Conservation (phyloP, 2,329 filamentous ascomycete species). For the Talaromyces sp. region DNA sequence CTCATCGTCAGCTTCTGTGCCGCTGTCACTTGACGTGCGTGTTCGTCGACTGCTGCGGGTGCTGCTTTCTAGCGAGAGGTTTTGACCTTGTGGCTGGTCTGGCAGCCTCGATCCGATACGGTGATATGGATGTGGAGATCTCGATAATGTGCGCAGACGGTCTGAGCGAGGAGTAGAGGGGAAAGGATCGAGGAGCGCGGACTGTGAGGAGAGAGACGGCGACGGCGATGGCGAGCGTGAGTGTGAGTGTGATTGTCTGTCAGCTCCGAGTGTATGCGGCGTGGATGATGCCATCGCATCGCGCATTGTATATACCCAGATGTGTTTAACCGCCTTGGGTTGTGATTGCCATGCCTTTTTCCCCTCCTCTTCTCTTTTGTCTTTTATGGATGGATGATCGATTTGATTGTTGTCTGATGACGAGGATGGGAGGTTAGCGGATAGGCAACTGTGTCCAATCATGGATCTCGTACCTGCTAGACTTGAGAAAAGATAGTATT, state of each 20-base stretch:
- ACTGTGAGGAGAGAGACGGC: not conserved
- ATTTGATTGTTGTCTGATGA: not conserved
- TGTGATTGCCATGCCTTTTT: not conserved
- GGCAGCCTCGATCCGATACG: slow-evolving; percentile 50
- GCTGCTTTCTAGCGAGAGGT: slow-evolving; percentile 26
- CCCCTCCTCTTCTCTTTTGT: not conserved
- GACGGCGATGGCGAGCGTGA: not conserved
- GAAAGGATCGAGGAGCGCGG: slow-evolving; percentile 49
- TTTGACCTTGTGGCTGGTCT: slow-evolving; percentile 32
- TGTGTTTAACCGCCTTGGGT: not conserved
- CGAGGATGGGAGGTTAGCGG: not conserved
- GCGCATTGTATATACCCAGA: not conserved
- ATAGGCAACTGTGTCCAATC: not conserved
- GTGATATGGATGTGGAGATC: slow-evolving; percentile 12
- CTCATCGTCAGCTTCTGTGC: slow-evolving; percentile 93
- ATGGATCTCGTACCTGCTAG: not conserved
- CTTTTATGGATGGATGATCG: not conserved
- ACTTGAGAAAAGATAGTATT: not conserved
- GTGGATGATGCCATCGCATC: slow-evolving; percentile 10
- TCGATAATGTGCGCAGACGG: not conserved
- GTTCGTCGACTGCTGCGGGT: slow-evolving; percentile 12
- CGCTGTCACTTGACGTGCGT: slow-evolving; percentile 72
- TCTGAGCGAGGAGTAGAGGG: slow-evolving; percentile 30
- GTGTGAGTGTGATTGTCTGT: no score
- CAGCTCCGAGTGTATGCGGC: slow-evolving; percentile 30